Percentiles rank a stretch among this genome's conserved stretches.
Conservation (phyloP, 495 filamentous ascomycete species). For the Halenospora varia region DNA sequence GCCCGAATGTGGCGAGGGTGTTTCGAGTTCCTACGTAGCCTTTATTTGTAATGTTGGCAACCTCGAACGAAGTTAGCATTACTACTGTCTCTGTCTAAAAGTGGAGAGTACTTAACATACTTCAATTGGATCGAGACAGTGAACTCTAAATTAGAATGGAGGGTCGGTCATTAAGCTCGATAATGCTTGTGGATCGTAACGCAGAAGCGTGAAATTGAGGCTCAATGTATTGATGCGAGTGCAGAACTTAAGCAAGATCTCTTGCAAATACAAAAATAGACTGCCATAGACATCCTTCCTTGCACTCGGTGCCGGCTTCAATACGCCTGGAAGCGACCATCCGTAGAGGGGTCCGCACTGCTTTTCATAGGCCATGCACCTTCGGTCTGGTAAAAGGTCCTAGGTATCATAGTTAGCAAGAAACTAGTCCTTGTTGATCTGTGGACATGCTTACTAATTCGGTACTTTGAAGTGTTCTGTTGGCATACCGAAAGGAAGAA, state of each 20-base stretch:
- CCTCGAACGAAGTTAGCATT: slow-evolving; percentile 1
- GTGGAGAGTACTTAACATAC: not conserved
- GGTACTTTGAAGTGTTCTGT: slow-evolving; percentile 24
- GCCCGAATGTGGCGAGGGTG: slow-evolving; percentile 8
- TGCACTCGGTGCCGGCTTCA: slow-evolving; percentile 16
- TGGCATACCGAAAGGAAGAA: slow-evolving; percentile 32
- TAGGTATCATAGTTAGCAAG: slow-evolving; percentile 4
- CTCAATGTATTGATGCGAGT: slow-evolving; percentile 6
- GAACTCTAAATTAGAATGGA: not conserved
- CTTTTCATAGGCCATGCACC: slow-evolving; percentile 19
- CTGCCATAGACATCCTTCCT: slow-evolving; percentile 30
- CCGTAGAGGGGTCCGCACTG: slow-evolving; percentile 23
- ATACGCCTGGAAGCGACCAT: slow-evolving; percentile 18
- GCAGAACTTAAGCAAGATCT: slow-evolving; percentile 13
- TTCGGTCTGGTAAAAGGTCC: slow-evolving; percentile 19
- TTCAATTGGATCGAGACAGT: slow-evolving; percentile 19
- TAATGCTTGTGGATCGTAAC: slow-evolving; percentile 13
- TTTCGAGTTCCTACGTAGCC: slow-evolving; percentile 19
- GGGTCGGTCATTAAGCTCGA: not conserved
- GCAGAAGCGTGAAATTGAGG: slow-evolving; percentile 1
- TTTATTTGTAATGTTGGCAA: slow-evolving; percentile 19
- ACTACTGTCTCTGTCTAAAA: not conserved
- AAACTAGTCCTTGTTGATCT: not conserved
- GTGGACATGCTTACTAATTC: slow-evolving; percentile 27
- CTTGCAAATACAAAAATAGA: slow-evolving; percentile 25